Evolutionary conservation across 192 early-diverging fungal genomes (phyloP), one percentile per base, ranked within the genome.

Genomic region (Coemansia sp.): DNA sequence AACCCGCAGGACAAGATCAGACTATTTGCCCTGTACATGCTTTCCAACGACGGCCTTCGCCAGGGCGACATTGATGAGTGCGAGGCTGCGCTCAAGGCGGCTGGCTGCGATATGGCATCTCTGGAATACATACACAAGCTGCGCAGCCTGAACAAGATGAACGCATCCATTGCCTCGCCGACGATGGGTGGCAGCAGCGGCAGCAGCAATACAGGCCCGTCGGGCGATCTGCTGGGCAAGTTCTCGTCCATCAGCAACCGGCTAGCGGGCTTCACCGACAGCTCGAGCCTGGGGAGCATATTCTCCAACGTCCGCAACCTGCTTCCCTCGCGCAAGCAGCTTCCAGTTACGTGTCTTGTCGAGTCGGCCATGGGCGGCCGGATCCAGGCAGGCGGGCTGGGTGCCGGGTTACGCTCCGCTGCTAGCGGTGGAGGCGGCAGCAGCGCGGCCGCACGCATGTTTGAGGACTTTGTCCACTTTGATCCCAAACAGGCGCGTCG

Each of bases 291-390:
- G 42, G 86, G 89, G 29, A 87, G 87, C 55, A 72, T 90, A 35
- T 68, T 91, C 58, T 88, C 94, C 6, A 93, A 93, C 5, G 95
- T 99, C 14, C 92, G 94, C 70, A 99, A 98, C 70, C 83, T 99
- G 49, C 77, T 99, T 40, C 95, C 95, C 0, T 85, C 91, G 5
- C 85, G 87, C 47, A 94, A 93, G 72, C 92, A 99, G 66, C 69
- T 95, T 24, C 88, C 95, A 5, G 77, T 91, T 14, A 97, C 93
- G 6, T 82, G 87, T 55, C 85, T 93, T 21, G 88, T 95, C 4
- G 92, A 94, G 24, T 81, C 87, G 25, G 85, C 95, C 24, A 94
- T 99, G 92, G 86, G 87, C 52, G 55, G 73, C 69, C 40, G 68
- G 82, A 52, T 64, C 35, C 32, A 71, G 59, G 75, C 81, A 31